Conservation (phyloP, 306 rosid genomes). For the Vicia faba region DNA sequence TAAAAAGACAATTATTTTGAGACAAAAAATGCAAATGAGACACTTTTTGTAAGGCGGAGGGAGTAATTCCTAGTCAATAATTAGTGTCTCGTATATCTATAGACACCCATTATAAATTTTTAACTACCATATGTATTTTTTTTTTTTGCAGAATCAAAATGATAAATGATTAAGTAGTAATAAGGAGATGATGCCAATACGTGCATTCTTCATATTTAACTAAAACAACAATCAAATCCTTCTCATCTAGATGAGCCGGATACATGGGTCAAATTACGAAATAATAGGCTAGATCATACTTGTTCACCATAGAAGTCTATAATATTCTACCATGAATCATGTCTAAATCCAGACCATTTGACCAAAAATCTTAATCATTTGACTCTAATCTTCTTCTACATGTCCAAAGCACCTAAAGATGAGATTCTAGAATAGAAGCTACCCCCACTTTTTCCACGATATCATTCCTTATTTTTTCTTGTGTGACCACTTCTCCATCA, state of each 20-base stretch:
- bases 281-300: too few relatives aligned
- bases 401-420: background rate
- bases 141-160: background rate
- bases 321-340: background rate
- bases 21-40: too few relatives aligned
- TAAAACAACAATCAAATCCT: constrained; percentile 1
- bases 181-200: background rate
- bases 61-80: background rate
- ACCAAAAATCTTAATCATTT: background rate
- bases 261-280: background rate
- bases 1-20: too few relatives aligned
- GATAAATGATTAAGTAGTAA: background rate
- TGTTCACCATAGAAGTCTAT: too few relatives aligned
- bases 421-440: constrained; percentile 2
- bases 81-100: constrained; percentile 6
- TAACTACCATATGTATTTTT: background rate
- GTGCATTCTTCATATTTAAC: background rate
- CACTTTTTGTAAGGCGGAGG: too few relatives aligned
- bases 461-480: constrained; percentile 4
- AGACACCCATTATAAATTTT: background rate
- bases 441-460: background rate
- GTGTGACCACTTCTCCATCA: background rate
- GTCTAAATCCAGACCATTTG: background rate
- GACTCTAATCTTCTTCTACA: background rate
- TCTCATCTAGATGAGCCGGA: background rate